These are phyloP conservation scores for Cyclospora cayetanensis DNA, from an alignment of 169 alveolate genomes.

Conservation along the genomic window DNA sequence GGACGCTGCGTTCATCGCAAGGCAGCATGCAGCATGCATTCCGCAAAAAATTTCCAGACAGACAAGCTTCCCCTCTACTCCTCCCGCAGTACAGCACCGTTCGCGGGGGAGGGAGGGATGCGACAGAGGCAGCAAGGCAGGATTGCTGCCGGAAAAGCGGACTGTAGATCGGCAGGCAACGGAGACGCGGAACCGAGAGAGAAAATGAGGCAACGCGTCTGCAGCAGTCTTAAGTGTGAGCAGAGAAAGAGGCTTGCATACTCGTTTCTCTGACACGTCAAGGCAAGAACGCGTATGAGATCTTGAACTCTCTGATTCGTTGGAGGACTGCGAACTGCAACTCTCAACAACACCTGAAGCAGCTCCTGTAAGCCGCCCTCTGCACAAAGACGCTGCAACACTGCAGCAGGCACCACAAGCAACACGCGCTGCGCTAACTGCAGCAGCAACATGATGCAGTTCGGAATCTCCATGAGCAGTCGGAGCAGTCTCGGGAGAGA, in stretches of 20 bases:
- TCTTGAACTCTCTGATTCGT: background rate
- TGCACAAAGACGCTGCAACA: background rate
- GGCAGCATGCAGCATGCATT: too few species aligned
- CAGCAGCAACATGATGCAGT: constrained; percentile 16
- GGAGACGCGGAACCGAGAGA: too few species aligned
- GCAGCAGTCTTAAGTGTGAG: too few species aligned
- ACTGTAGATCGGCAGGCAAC: too few species aligned
- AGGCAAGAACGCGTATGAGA: background rate
- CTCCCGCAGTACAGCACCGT: too few species aligned
- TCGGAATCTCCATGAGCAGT: background rate
- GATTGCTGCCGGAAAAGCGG: too few species aligned
- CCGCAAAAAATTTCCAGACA: too few species aligned
- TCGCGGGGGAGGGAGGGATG: too few species aligned
- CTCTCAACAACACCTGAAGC: constrained; percentile 14
- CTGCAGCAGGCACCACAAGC: background rate
- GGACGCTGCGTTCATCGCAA: too few species aligned
- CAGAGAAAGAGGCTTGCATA: too few species aligned
- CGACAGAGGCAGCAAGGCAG: too few species aligned
- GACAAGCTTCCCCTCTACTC: too few species aligned
- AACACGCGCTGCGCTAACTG: background rate
- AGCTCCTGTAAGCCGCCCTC: background rate
- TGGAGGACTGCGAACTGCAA: background rate
- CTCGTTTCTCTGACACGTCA: constrained; percentile 1
- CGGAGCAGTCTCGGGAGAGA: background rate
- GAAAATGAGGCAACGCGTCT: background rate